A percentile compares a stretch with the other conserved stretches of the same genome.
phyloP scores from a whole-genome alignment of 1,139 yeast species.

The Kluyveromyces sp. region DNA sequence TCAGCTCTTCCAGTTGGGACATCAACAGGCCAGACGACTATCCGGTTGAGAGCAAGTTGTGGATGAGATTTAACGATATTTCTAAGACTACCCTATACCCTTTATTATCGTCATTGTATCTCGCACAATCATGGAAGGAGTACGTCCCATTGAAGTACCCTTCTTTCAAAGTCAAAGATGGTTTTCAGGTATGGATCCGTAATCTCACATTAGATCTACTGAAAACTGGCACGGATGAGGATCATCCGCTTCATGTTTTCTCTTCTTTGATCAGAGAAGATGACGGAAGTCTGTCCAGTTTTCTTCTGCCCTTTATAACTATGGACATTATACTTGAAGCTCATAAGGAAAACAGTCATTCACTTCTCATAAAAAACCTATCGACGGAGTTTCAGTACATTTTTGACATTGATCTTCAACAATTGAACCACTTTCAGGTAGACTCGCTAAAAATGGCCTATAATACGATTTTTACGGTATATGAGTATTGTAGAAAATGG shows the following conservation, averaged over 20 bases:
- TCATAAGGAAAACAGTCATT: conserved; percentile 36
- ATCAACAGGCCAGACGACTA: conserved; percentile 29
- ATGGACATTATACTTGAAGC: conserved; percentile 52
- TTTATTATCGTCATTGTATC: conserved; percentile 62
- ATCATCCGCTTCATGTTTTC: conserved; percentile 55
- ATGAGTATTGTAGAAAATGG: conserved; percentile 87
- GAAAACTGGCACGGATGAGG: conserved; percentile 39
- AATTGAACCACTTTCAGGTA: conserved; percentile 43
- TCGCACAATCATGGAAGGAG: conserved; percentile 43
- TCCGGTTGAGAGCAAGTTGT: conserved; percentile 37
- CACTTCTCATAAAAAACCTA: conserved; percentile 41
- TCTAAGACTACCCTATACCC: conserved; percentile 75
- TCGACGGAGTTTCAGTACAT: conserved; percentile 52
- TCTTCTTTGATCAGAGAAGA: conserved; percentile 64
- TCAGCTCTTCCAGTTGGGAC: conserved; percentile 38
- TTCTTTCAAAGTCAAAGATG: conserved; percentile 39
- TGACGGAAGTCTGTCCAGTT: conserved; percentile 61
- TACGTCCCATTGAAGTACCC: conserved; percentile 42
- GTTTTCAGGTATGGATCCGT: conserved; percentile 61
- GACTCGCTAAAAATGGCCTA: conserved; percentile 60
- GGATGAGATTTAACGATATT: conserved; percentile 61
- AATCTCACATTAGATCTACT: conserved; percentile 61
- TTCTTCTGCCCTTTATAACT: conserved; percentile 73
- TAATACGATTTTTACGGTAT: conserved; percentile 65
- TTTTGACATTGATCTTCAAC: conserved; percentile 42